Evolutionary conservation across 2,329 filamentous ascomycete species (phyloP), one percentile per base, ranked within the genome.

Genomic region (Aspergillus tamarii): DNA sequence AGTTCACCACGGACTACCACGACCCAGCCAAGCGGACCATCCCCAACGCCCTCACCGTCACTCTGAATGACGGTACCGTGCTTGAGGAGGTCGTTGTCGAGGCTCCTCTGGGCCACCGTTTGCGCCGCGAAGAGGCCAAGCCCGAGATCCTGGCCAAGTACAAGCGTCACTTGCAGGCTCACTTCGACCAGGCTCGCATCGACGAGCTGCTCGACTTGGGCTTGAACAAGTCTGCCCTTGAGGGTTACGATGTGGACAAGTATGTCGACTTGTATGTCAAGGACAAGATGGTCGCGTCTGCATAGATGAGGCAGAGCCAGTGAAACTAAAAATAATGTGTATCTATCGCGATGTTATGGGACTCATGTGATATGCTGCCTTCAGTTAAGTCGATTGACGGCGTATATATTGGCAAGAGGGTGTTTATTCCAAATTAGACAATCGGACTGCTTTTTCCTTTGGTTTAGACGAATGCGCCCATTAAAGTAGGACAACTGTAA

Each of bases 1-100:
- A 94, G 81, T 98, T 94, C 86, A 98, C 95, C 70, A 82, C 85
- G 77, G 94, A 98, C 81, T 99, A 99, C 88, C 95, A 99, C 78
- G 87, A 98, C 84, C 93, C 95, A 34, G 84, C 86, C 71, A 92
- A 96, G 84, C 92, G 95, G 73, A 97, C 93, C 80, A 99, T 99
- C 82, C 93, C 93, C 80, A 99, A 99, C 83, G 95, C 94, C 10
- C 85, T 99, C 69, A 97, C 94, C 34, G 94, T 99, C 64, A 94
- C 91, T 74, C 86, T 99, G 71, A 95, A 97, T 79, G 94, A 98
- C 77, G 95, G 95, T 73, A 97, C 93, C 54, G 86, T 95, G 11
- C 85, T 98, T 41, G 90, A 94, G 26, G 95, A 99, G 83, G 89
- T 96, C 64, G 91, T 91, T 56, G 91, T 99, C 60, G 94, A 97